Conservation (phyloP, 164 flowering plant genomes). For the Magnolia sinica region DNA sequence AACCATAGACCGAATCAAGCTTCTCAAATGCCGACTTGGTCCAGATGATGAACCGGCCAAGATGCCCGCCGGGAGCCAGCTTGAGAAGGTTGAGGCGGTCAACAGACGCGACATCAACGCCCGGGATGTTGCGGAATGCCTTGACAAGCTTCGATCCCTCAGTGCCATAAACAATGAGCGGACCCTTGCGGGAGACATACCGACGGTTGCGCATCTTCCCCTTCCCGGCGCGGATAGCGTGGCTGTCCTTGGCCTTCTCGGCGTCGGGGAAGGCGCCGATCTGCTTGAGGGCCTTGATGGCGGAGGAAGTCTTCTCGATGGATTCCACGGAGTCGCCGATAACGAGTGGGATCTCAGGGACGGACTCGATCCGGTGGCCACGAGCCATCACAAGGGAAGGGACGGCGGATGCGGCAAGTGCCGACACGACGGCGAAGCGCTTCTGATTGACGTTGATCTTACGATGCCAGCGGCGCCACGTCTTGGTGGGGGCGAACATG, state of each 20-base stretch:
- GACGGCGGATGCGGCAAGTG: slow-evolving; percentile 72
- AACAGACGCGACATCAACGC: slow-evolving; percentile 61
- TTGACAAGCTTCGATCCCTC: slow-evolving; percentile 77
- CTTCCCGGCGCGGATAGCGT: slow-evolving; percentile 70
- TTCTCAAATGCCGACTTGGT: slow-evolving; percentile 87
- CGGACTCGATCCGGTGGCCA: slow-evolving; percentile 64
- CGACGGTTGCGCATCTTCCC: slow-evolving; percentile 84
- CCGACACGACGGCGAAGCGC: slow-evolving; percentile 70
- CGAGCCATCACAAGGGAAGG: slow-evolving; percentile 75
- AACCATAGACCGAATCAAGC: slow-evolving; percentile 71
- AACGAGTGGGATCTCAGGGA: slow-evolving; percentile 72
- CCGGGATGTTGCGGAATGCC: slow-evolving; percentile 85
- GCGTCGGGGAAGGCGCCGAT: slow-evolving; percentile 71
- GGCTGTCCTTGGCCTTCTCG: slow-evolving; percentile 80
- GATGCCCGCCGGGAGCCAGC: slow-evolving; percentile 89
- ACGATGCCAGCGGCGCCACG: slow-evolving; percentile 92
- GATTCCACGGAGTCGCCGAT: slow-evolving; percentile 59
- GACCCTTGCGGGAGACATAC: slow-evolving; percentile 68
- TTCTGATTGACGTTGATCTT: slow-evolving; percentile 63
- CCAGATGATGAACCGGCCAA: slow-evolving; percentile 81
- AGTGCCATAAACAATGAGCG: slow-evolving; percentile 67
- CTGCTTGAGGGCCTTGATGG: slow-evolving; percentile 59
- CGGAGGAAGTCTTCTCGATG: slow-evolving; percentile 67
- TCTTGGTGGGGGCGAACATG: slow-evolving; percentile 90
- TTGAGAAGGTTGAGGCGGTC: slow-evolving; percentile 76